Evolutionary conservation across 2,329 filamentous ascomycete genomes (phyloP).

Genomic region (Pseudogymnoascus pannorum): DNA sequence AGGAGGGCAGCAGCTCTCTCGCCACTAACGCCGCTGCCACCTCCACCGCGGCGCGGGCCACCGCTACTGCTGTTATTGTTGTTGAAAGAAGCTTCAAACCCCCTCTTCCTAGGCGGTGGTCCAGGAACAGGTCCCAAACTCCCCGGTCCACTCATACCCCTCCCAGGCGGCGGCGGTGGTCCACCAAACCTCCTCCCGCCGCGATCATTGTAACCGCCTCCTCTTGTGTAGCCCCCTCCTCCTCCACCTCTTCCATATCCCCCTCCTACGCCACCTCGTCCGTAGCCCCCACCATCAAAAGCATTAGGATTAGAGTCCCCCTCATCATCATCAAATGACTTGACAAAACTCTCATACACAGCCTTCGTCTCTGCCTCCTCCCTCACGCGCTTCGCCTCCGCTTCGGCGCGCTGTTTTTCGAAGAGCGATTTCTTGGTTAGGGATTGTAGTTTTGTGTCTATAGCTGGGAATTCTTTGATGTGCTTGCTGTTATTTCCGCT

Average conservation of each 20-base stretch:
- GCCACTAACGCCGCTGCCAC: conserved; percentile 3
- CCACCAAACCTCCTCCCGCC: background rate
- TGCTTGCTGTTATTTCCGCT: conserved; percentile 19
- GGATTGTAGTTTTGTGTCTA: conserved; percentile 70
- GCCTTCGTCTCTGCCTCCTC: conserved; percentile 84
- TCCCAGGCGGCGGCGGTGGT: background rate
- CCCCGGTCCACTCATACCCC: conserved; percentile 48
- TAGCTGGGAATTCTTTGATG: conserved; percentile 53
- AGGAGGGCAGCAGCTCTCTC: too few relatives aligned
- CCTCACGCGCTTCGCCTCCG: conserved; percentile 76
- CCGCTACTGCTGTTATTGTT: conserved; percentile 13
- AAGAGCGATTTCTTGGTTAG: conserved; percentile 79
- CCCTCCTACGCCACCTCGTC: conserved; percentile 18
- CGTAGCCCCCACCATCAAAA: conserved; percentile 15
- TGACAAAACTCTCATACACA: conserved; percentile 80
- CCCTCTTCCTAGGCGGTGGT: conserved; percentile 49
- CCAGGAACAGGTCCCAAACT: conserved; percentile 49
- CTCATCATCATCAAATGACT: conserved; percentile 61
- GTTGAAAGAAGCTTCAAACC: conserved; percentile 39
- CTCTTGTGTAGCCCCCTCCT: conserved; percentile 15
- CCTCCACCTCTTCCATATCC: conserved; percentile 21
- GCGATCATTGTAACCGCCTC: background rate
- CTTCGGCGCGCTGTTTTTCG: conserved; percentile 81
- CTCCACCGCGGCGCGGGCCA: background rate
- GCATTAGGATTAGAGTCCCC: conserved; percentile 23